phyloP scores from a whole-genome alignment of 129 eudicot species.

The Artemisia tridentata region DNA sequence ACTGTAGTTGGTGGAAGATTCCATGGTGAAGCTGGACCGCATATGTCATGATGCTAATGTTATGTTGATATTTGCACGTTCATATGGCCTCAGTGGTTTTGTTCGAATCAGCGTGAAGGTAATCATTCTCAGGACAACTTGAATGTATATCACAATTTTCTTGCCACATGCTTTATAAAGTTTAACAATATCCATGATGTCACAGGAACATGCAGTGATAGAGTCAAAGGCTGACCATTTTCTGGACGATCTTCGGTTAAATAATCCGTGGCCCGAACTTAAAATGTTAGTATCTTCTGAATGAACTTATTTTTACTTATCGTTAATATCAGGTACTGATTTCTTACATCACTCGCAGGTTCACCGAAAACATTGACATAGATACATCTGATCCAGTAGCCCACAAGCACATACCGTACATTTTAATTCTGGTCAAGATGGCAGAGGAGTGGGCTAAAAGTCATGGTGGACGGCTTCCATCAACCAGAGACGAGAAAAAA shows the following conservation, averaged over 20 bases:
- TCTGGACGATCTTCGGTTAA: conserved; percentile 90
- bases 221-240: conserved; percentile 98
- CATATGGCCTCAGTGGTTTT: conserved; percentile 94
- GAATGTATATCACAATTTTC: neutral
- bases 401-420: conserved; percentile 88
- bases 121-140: conserved; percentile 16
- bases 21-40: conserved; percentile 84
- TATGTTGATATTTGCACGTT: conserved; percentile 78
- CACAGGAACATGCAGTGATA: conserved; percentile 89
- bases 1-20: conserved; percentile 78
- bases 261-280: conserved; percentile 98
- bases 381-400: conserved; percentile 71
- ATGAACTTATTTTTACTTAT: neutral
- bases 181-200: neutral
- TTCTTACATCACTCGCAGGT: conserved; percentile 36
- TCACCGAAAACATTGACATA: conserved; percentile 63
- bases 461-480: conserved; percentile 78
- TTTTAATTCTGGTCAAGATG: conserved; percentile 80
- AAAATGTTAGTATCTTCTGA: conserved; percentile 43
- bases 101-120: conserved; percentile 96
- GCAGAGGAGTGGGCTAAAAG: conserved; percentile 79
- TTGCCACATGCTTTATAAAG: neutral
- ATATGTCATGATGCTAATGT: conserved; percentile 87
- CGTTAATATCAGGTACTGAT: conserved; percentile 5
- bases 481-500: conserved; percentile 78